A percentile compares a stretch with the other conserved stretches of the same genome.
phyloP scores from a whole-genome alignment of 2,329 filamentous ascomycete species.

The Cladophialophora immunda region DNA sequence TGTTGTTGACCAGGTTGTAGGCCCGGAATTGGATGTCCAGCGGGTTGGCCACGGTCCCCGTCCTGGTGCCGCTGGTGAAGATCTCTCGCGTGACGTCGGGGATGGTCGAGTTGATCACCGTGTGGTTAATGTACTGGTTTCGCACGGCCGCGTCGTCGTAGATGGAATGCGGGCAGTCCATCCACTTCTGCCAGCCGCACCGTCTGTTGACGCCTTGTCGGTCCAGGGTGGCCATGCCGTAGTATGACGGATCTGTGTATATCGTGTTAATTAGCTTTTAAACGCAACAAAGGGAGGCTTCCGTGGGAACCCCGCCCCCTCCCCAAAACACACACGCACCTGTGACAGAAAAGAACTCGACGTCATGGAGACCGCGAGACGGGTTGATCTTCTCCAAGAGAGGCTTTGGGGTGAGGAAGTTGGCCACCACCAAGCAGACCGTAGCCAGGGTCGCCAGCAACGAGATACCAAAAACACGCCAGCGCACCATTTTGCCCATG shows the following conservation, averaged over 20 bases:
- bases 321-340: too few relatives aligned
- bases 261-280: not conserved
- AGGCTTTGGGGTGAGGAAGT: conserved; percentile 10
- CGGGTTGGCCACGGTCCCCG: conserved; percentile 48
- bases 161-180: conserved; percentile 14
- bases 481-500: conserved; percentile 9
- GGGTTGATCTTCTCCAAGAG: conserved; percentile 4
- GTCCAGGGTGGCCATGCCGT: conserved; percentile 1
- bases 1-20: conserved; percentile 43
- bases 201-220: not conserved
- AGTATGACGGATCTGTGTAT: conserved; percentile 10
- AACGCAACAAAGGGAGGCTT: not conserved
- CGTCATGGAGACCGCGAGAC: not conserved
- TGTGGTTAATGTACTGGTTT: conserved; percentile 3
- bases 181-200: conserved; percentile 8
- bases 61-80: not conserved
- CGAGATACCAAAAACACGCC: conserved; percentile 3
- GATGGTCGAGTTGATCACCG: conserved; percentile 27
- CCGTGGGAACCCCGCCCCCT: not conserved
- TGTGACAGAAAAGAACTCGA: not conserved
- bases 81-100: not conserved
- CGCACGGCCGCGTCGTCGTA: conserved; percentile 4
- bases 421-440: not conserved
- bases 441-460: not conserved
- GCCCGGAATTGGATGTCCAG: conserved; percentile 53